Evolutionary conservation across 495 filamentous ascomycete genomes (phyloP).

Genomic region (Chlorociboria aeruginascens): DNA sequence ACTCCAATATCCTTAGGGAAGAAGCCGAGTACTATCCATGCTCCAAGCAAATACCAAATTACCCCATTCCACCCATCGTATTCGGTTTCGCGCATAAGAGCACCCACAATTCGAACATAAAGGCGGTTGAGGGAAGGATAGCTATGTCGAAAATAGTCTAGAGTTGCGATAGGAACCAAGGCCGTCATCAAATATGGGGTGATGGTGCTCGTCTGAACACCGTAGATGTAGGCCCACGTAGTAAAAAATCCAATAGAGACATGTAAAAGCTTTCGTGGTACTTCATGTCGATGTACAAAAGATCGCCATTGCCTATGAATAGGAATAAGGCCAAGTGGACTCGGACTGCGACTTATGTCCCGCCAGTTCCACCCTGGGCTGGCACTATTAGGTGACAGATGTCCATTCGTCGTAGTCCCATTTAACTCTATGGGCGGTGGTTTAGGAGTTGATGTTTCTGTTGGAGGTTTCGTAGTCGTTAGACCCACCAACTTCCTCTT

Average conservation of each 20-base stretch:
- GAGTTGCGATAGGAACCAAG: conserved; percentile 76
- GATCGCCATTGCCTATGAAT: conserved; percentile 68
- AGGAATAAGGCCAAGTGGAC: conserved; percentile 86
- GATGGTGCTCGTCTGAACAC: conserved; percentile 59
- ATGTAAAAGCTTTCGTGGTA: conserved; percentile 66
- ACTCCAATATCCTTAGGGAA: conserved; percentile 93
- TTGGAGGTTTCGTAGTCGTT: conserved; percentile 23
- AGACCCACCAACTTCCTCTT: conserved; percentile 35
- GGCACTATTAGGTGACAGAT: conserved; percentile 53
- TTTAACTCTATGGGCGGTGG: conserved; percentile 23
- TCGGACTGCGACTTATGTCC: conserved; percentile 76
- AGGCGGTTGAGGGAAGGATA: conserved; percentile 70
- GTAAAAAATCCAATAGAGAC: conserved; percentile 94
- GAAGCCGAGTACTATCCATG: conserved; percentile 72
- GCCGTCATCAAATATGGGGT: conserved; percentile 73
- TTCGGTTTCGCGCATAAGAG: conserved; percentile 93
- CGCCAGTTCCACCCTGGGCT: conserved; percentile 53
- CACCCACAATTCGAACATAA: conserved; percentile 74
- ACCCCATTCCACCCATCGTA: conserved; percentile 89
- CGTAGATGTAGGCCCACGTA: conserved; percentile 66
- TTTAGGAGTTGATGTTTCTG: conserved; percentile 4
- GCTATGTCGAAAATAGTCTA: conserved; percentile 72
- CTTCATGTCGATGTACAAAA: conserved; percentile 67
- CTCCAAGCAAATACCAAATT: conserved; percentile 88
- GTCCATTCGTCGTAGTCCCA: conserved; percentile 45